phyloP scores from a whole-genome alignment of 2,329 filamentous ascomycete genomes.

The Microsporum ferrugineum region DNA sequence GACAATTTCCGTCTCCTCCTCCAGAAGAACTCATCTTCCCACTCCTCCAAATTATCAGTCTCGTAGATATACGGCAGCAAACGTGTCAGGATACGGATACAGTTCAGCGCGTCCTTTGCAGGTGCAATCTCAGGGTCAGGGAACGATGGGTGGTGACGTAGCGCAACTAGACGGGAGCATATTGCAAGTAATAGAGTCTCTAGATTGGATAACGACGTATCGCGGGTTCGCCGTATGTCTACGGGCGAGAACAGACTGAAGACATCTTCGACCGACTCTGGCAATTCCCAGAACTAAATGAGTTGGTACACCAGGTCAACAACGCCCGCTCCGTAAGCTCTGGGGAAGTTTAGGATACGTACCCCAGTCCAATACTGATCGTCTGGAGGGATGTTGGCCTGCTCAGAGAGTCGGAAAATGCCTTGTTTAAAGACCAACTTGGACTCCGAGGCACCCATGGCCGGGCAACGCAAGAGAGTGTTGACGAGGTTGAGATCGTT shows the following conservation, averaged over 20 bases:
- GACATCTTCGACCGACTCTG: slow-evolving; percentile 88
- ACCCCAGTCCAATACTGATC: slow-evolving; percentile 91
- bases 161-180: slow-evolving; percentile 66
- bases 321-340: too few species aligned
- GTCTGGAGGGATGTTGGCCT: slow-evolving; percentile 73
- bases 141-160: slow-evolving; percentile 83
- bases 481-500: not conserved
- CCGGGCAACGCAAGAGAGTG: not conserved
- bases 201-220: slow-evolving; percentile 73
- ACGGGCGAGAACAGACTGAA: slow-evolving; percentile 88
- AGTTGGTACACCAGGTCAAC: not conserved
- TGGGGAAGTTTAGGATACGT: slow-evolving; percentile 27
- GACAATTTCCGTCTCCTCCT: slow-evolving; percentile 59
- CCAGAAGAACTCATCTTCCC: slow-evolving; percentile 96
- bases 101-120: slow-evolving; percentile 85
- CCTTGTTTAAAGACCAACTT: slow-evolving; percentile 98
- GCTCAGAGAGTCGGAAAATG: slow-evolving; percentile 92
- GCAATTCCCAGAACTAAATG: slow-evolving; percentile 84
- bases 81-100: slow-evolving; percentile 78
- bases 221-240: slow-evolving; percentile 78
- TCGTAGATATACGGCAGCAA: slow-evolving; percentile 88
- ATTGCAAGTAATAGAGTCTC: slow-evolving; percentile 78
- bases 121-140: slow-evolving; percentile 73
- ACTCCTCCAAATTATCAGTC: slow-evolving; percentile 64
- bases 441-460: slow-evolving; percentile 95